Conservation (phyloP, 805 yeast species). For the Saccharomyces jurei region DNA sequence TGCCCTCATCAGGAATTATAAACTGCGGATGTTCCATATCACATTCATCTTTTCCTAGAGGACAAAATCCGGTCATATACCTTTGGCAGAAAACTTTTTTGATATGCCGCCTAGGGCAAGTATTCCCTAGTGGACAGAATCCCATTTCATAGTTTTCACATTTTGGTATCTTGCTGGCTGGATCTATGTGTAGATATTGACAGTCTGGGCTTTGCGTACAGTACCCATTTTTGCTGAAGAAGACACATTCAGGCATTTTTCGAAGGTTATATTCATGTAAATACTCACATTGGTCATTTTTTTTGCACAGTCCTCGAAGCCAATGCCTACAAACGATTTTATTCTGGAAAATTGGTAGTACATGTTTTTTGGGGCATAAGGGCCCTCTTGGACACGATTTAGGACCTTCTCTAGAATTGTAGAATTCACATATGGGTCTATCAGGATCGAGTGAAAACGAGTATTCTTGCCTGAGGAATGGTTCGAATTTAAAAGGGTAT, state of each 20-base stretch:
- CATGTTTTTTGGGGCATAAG: slow-evolving; percentile 83
- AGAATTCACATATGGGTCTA: slow-evolving; percentile 77
- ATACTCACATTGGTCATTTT: slow-evolving; percentile 93
- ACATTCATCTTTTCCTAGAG: slow-evolving; percentile 71
- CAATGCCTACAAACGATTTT: slow-evolving; percentile 96
- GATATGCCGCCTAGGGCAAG: slow-evolving; percentile 74
- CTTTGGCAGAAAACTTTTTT: slow-evolving; percentile 68
- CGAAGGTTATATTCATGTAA: slow-evolving; percentile 89
- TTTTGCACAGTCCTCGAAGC: slow-evolving; percentile 94
- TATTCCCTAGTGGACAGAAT: slow-evolving; percentile 87
- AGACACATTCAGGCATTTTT: slow-evolving; percentile 94
- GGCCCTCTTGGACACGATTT: slow-evolving; percentile 72
- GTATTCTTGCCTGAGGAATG: slow-evolving; percentile 71
- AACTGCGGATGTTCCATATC: slow-evolving; percentile 79
- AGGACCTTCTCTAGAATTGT: slow-evolving; percentile 48
- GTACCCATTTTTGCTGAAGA: slow-evolving; percentile 68
- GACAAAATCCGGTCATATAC: slow-evolving; percentile 87
- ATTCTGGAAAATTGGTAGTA: slow-evolving; percentile 53
- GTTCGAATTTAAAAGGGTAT: slow-evolving; percentile 63
- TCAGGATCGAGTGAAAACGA: slow-evolving; percentile 81
- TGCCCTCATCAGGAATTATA: slow-evolving; percentile 34
- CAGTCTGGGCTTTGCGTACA: slow-evolving; percentile 95
- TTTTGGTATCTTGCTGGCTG: slow-evolving; percentile 78
- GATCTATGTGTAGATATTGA: slow-evolving; percentile 84
- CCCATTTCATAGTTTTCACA: slow-evolving; percentile 81